Base-by-base conservation (phyloP, 1,284 basidiomycete genomes). In the Cryptococcus depauperatus region DNA sequence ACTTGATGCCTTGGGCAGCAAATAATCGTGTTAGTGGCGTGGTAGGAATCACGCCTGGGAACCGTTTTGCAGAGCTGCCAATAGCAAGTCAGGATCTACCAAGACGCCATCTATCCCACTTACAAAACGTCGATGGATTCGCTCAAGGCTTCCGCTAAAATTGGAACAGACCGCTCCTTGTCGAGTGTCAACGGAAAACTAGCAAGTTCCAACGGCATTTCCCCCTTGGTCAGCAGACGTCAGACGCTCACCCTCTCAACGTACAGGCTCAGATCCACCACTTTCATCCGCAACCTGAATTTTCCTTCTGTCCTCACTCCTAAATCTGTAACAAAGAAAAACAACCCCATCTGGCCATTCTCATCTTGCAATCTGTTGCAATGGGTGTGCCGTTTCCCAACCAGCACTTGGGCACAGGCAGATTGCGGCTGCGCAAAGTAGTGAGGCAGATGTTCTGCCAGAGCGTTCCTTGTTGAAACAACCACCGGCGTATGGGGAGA, bases 41-140 rank as follows among this genome's bases (percentile, higher is more conserved):
- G 11, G 86, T 89, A 62, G 88, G 87, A 82, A 86, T 84, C 27
- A 92, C 88, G 35, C 89, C 89, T 29, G 90, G 89, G 73, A 92
- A 93, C 28, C 85, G 79, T 71, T 93, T 93, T 27, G 87, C 87
- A 3, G 87, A 89, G 69, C 66, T 68, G 44, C 5, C 21, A 10
- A 7, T 22, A 22, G n/a, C n/a, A n/a, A 35, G 21, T 13, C 28
- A 35, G 10, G 43, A 16, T 13, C 19, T 33, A n/a, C n/a, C n/a
- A n/a, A n/a, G n/a, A n/a, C n/a, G 22, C 37, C 11, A 19, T 21
- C 11, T 25, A 27, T 29, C n/a, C 10, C 14, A 62, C 64, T 55
- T 33, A 68, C 66, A 78, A 92, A 1, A 93, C 91, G n/a, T 81
- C 79, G 63, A 95, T 93, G 16, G 81, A 75, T n/a, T 87, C 81